Conservation (phyloP, 1,284 basidiomycete species). For the Phenoliferia sp. region DNA sequence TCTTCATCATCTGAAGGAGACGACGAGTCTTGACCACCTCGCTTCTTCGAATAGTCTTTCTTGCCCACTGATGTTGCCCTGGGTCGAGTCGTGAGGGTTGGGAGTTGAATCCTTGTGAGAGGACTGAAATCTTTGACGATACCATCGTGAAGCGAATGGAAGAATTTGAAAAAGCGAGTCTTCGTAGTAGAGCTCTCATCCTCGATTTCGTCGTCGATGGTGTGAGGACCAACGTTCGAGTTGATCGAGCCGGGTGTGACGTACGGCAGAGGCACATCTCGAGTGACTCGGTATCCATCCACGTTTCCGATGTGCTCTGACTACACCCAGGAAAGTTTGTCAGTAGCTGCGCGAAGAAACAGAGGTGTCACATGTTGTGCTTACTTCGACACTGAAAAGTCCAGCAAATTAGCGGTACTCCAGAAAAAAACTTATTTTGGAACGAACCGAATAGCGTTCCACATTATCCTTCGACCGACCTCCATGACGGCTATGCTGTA, state of each 20-base stretch:
- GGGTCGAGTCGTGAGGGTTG: background rate
- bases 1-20: background rate
- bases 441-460: slow-evolving; percentile 19
- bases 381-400: background rate
- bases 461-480: slow-evolving; percentile 26
- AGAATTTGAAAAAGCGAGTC: slow-evolving; percentile 8
- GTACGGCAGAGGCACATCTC: slow-evolving; percentile 30
- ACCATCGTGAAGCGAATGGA: slow-evolving; percentile 14
- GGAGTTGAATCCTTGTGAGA: background rate
- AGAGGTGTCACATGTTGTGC: no score
- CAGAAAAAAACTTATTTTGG: background rate
- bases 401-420: background rate
- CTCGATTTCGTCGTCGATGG: slow-evolving; percentile 14
- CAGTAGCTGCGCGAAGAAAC: slow-evolving; percentile 8
- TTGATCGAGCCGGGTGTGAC: slow-evolving; percentile 16
- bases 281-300: slow-evolving; percentile 32
- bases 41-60: background rate
- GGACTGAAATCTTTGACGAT: slow-evolving; percentile 18
- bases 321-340: no score
- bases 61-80: background rate
- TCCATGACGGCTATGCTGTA: slow-evolving; percentile 29
- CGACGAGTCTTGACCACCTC: background rate
- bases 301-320: slow-evolving; percentile 34
- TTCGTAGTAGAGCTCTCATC: background rate
- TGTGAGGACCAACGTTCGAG: background rate